Evolutionary conservation across 176 grass and related monocot species (phyloP), one percentile per base, ranked within the genome.

Genomic region (Triticum urartu): DNA sequence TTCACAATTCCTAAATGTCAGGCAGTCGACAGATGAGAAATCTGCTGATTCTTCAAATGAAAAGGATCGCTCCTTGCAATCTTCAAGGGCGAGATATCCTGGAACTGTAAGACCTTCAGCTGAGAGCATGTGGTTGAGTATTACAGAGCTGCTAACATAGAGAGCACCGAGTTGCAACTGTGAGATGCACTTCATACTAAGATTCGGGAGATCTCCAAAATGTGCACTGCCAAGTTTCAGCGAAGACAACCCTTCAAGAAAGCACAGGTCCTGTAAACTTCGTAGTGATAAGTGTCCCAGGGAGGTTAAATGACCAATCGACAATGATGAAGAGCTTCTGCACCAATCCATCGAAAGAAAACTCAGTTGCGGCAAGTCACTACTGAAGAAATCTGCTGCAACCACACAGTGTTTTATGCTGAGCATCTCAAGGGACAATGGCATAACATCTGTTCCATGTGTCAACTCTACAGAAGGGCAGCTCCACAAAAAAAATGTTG

Each of bases 1-100:
- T 18, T 11, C 1, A 3, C 28, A 86, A 0, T 0, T 0, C 0
- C 0, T 2, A 20, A 54, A 20, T 13, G 0, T 0, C 17, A 84
- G 10, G 0, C 0, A 0, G 4, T 62, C 17, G 0, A 72, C 12
- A 48, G 36, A 63, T 7, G 77, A 17, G 4, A 71, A 18, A 4
- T 72, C 24, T 35, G 7, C 5, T 22, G 25, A 18, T 24, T 22
- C 52, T 73, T 73, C 77, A 3, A 86, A 64, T 34, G 36, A 47
- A 45, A 47, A 38, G 0, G 76, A 32, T 60, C 10, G 5, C 10
- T 79, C 56, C 4, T 62, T 62, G 54, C 52, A 61, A 0, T 2
- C 2, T 9, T 3, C 0, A 63, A 63, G 1, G 6, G 3, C 22
- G 34, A 79, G 6, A 40, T 6, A 1, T 13, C 0, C 0, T 9